phyloP scores from a whole-genome alignment of 2,329 filamentous ascomycete species.

The Fusarium nanum region DNA sequence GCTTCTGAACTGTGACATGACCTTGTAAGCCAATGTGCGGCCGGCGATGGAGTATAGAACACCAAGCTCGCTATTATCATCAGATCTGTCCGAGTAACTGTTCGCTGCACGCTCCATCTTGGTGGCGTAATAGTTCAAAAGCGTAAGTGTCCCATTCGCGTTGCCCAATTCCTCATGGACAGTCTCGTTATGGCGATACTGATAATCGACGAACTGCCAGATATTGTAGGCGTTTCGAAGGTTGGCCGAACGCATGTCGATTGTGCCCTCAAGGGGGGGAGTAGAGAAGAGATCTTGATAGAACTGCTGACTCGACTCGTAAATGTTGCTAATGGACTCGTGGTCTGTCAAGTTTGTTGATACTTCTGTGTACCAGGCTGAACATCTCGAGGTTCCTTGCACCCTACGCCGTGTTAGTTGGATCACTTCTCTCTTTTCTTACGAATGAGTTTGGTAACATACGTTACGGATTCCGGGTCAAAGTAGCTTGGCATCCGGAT shows the following conservation, averaged over 20 bases:
- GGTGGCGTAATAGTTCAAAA: slow-evolving; percentile 72
- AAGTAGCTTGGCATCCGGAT: slow-evolving; percentile 64
- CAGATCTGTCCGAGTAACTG: slow-evolving; percentile 64
- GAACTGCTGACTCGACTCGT: slow-evolving; percentile 50
- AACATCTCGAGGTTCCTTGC: slow-evolving; percentile 55
- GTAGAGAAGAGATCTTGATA: slow-evolving; percentile 58
- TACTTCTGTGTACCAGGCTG: slow-evolving; percentile 51
- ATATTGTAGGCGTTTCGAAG: slow-evolving; percentile 64
- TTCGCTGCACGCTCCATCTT: slow-evolving; percentile 70
- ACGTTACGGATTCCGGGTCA: slow-evolving; percentile 62
- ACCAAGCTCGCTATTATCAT: slow-evolving; percentile 51
- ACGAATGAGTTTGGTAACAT: slow-evolving; percentile 36
- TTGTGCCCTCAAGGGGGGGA: slow-evolving; percentile 52
- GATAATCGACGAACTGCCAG: slow-evolving; percentile 68
- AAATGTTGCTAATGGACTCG: slow-evolving; percentile 39
- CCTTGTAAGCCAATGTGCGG: slow-evolving; percentile 61
- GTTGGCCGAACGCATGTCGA: slow-evolving; percentile 52
- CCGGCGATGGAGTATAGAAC: slow-evolving; percentile 63
- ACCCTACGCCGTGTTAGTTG: slow-evolving; percentile 47
- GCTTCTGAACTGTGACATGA: slow-evolving; percentile 57
- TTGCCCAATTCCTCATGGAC: slow-evolving; percentile 54
- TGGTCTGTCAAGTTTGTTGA: slow-evolving; percentile 44
- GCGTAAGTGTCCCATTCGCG: slow-evolving; percentile 51
- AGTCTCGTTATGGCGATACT: slow-evolving; percentile 63
- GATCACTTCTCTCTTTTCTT: no score